phyloP scores from a whole-genome alignment of 495 filamentous ascomycete genomes.

The Tetracladium marchalianum region DNA sequence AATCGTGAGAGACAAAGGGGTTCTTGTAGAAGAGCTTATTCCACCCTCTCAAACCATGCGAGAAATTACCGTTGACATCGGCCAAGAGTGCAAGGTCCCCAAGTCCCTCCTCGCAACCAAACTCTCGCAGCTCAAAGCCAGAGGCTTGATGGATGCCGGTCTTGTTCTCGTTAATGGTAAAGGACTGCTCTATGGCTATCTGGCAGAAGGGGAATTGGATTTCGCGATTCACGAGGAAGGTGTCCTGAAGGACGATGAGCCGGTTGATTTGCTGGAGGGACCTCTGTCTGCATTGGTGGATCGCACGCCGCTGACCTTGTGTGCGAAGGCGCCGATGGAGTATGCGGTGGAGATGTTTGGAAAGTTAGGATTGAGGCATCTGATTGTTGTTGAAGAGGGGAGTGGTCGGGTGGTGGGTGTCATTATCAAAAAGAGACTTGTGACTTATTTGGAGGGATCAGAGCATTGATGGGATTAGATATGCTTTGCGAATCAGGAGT shows the following conservation, averaged over 20 bases:
- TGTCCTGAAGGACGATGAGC: constrained; percentile 21
- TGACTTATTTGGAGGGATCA: constrained; percentile 24
- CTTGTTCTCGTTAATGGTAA: constrained; percentile 41
- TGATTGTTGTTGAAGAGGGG: constrained; percentile 39
- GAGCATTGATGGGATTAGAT: constrained; percentile 13
- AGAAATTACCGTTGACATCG: constrained; percentile 42
- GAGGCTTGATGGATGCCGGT: constrained; percentile 46
- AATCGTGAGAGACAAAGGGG: constrained; percentile 27
- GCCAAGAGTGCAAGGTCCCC: constrained; percentile 31
- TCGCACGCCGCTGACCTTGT: constrained; percentile 39
- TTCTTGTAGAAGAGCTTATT: constrained; percentile 35
- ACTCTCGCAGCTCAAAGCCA: constrained; percentile 32
- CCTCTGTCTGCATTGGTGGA: constrained; percentile 38
- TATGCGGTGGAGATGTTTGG: constrained; percentile 50
- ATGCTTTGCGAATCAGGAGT: not conserved
- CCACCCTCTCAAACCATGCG: constrained; percentile 43
- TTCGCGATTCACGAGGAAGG: constrained; percentile 35
- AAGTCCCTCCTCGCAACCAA: constrained; percentile 31
- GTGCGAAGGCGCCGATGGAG: constrained; percentile 42
- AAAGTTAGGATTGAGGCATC: constrained; percentile 40
- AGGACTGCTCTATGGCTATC: constrained; percentile 41
- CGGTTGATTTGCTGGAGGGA: constrained; percentile 32
- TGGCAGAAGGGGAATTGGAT: constrained; percentile 44
- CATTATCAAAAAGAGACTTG: constrained; percentile 29
- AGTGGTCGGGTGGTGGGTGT: constrained; percentile 25